Evolutionary conservation across 176 grass and related monocot genomes (phyloP).

Genomic region (Thinopyrum elongatum): DNA sequence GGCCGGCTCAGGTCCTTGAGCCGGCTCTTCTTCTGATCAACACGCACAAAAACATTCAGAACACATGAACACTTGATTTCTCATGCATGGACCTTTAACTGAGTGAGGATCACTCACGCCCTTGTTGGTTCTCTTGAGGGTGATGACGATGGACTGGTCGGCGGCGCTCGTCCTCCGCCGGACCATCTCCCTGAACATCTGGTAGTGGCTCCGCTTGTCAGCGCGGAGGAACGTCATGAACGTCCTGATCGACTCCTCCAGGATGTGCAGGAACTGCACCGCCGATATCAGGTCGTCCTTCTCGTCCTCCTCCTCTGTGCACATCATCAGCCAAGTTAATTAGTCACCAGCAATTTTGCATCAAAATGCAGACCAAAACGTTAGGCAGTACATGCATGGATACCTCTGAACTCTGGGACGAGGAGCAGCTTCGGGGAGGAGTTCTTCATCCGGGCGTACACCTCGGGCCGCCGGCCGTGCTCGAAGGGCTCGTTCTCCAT

Average conservation of each 20-base stretch:
- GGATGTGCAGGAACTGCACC: constrained; percentile 65
- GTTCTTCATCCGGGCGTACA: constrained; percentile 79
- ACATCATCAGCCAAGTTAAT: too few relatives aligned
- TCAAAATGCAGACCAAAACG: too few relatives aligned
- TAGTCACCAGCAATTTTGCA: too few relatives aligned
- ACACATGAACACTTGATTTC: too few relatives aligned
- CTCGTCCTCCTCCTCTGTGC: constrained; percentile 52
- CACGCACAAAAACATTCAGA: not conserved
- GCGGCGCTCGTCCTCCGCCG: constrained; percentile 37
- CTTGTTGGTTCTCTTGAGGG: constrained; percentile 60
- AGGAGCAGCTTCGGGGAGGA: constrained; percentile 75
- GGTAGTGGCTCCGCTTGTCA: constrained; percentile 68
- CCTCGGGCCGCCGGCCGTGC: constrained; percentile 56
- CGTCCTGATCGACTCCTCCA: constrained; percentile 71
- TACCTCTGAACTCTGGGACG: constrained; percentile 88
- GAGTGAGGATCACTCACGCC: constrained; percentile 32
- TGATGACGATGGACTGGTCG: constrained; percentile 34
- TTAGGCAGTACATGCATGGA: too few relatives aligned
- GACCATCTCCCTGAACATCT: constrained; percentile 64
- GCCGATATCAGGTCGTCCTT: constrained; percentile 84
- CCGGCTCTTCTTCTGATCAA: constrained; percentile 76
- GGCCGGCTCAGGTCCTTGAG: constrained; percentile 65
- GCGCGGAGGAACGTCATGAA: constrained; percentile 80
- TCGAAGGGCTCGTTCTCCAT: constrained; percentile 93
- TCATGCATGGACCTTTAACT: too few relatives aligned